Evolutionary conservation across 2,329 filamentous ascomycete genomes (phyloP), one percentile per base, ranked within the genome.

Genomic region (Leptodontidium sp.): DNA sequence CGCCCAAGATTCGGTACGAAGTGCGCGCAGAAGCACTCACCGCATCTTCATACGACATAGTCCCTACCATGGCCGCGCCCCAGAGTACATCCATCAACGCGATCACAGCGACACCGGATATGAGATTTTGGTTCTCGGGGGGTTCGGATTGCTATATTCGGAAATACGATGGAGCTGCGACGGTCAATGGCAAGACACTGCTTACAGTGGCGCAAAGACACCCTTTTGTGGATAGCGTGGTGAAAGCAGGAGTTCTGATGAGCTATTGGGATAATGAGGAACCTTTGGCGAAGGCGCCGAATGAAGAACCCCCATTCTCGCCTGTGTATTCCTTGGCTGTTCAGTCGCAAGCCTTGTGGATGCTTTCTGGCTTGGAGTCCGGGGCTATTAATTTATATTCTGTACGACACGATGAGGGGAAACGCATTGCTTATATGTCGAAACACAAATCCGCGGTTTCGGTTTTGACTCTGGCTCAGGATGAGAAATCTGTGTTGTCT

Each of bases 211-310:
- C 96, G 40, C 96, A 99, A 82, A 87, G 93, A 61, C 96, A 99
- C 78, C 96, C 96, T 0, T 99, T 98, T 76, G 96, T 99, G 50
- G 96, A 99, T 79, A 97, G 93, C 75, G 96, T 99, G 53, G 93
- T 93, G 66, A 99, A 99, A 80, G 94, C 95, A 1, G 96, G 94
- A 1, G 93, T 97, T 6, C 82, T 98, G 61, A 90, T 98, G 87
- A 97, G 93, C 63, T 99, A 99, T 80, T 99, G 96, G 96, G 96
- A 98, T 80, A 99, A 98, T 76, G 94, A 98, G 79, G 95, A 99
- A 78, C 88, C 89, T 1, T 73, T 71, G 15, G 38, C 70, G 1
- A 77, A 75, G 67, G 71, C 49, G n/a, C 67, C 70, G 6, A 75
- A 72, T 1, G 84, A 91, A 59, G 90, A 93, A 2, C 82, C 88